phyloP scores from a whole-genome alignment of 106 monocot genomes.

The Xerophyta viscosa region DNA sequence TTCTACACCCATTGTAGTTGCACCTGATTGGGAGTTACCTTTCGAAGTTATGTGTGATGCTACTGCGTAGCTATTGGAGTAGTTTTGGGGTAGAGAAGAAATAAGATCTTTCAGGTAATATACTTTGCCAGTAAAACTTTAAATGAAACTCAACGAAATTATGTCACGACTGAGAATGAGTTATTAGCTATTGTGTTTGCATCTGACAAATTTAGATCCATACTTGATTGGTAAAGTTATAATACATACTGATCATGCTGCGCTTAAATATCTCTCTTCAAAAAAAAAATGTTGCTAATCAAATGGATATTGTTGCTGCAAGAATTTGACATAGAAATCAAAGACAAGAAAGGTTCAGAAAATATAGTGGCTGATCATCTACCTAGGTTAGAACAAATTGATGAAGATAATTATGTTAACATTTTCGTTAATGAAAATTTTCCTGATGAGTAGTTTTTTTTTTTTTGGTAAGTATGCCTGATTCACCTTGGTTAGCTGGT shows the following conservation, averaged over 20 bases:
- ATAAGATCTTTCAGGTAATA: neutral
- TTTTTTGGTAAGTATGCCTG: neutral
- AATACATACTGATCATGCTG: neutral
- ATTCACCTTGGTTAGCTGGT: neutral
- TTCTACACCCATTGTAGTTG: neutral
- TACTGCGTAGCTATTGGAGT: neutral
- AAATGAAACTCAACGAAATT: neutral
- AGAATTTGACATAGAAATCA: neutral
- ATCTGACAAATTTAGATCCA: neutral
- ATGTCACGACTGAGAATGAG: slow-evolving; percentile 2
- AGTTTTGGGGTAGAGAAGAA: neutral
- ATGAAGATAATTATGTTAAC: neutral
- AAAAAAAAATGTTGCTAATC: neutral
- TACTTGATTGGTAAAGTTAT: neutral
- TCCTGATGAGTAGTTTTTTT: neutral
- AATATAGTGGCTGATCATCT: neutral
- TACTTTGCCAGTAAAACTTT: neutral
- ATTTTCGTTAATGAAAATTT: neutral
- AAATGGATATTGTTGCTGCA: neutral
- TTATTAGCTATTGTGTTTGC: slow-evolving; percentile 1
- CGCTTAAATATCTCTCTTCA: neutral
- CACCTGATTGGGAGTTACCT: neutral
- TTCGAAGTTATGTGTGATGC: neutral
- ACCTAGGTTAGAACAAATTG: neutral
- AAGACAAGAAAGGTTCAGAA: neutral